phyloP scores from a whole-genome alignment of 2,329 filamentous ascomycete species.

The Neopestalotiopsis sp. region DNA sequence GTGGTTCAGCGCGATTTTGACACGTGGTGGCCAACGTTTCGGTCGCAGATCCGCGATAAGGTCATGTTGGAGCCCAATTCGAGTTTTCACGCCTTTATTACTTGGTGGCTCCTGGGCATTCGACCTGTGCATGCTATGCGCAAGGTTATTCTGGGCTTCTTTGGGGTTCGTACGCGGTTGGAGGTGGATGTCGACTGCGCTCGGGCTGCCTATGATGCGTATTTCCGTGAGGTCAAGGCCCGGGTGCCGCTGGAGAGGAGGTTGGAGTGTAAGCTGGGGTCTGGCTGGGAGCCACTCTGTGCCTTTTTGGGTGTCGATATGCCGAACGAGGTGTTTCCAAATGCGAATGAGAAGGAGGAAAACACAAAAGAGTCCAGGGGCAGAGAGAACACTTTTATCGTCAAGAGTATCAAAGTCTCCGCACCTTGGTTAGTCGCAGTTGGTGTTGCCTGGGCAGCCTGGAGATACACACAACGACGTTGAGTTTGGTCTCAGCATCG shows the following conservation, averaged over 20 bases:
- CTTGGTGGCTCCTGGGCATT: slow-evolving; percentile 30
- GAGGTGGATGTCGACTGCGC: neutral
- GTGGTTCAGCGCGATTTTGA: slow-evolving; percentile 30
- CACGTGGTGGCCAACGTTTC: slow-evolving; percentile 29
- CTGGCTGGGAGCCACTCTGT: slow-evolving; percentile 1
- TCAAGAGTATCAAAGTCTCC: neutral
- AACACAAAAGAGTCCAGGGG: neutral
- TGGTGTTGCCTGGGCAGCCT: neutral
- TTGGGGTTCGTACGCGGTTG: slow-evolving; percentile 6
- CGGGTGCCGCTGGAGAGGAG: neutral
- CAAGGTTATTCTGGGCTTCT: slow-evolving; percentile 21
- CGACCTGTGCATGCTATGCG: slow-evolving; percentile 11
- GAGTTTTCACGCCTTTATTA: slow-evolving; percentile 6
- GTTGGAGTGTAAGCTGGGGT: neutral
- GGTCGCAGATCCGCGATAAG: slow-evolving; percentile 28
- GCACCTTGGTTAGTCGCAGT: neutral
- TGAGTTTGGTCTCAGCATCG: too few species aligned
- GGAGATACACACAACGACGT: neutral
- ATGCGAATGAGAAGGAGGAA: neutral
- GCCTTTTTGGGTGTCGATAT: neutral
- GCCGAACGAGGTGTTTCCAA: neutral
- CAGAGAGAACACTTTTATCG: neutral
- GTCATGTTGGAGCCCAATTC: slow-evolving; percentile 7
- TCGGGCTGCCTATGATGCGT: neutral
- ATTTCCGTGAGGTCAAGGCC: neutral